phyloP scores from a whole-genome alignment of 2,329 filamentous ascomycete genomes.

The Fusarium clavum region DNA sequence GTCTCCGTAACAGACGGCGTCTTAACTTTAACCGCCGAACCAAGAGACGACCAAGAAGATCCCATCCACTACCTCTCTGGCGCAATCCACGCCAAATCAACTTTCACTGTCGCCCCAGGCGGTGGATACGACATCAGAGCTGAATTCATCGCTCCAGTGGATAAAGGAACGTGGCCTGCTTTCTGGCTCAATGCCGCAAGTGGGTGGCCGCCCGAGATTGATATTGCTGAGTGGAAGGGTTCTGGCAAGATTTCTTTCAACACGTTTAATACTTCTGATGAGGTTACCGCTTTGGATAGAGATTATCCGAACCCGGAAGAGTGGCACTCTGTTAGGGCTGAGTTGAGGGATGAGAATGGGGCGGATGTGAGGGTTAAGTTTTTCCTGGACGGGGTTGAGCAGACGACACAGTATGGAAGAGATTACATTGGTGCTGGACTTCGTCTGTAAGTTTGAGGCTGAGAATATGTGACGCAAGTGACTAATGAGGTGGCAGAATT shows the following conservation, averaged over 20 bases:
- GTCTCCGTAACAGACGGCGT: conserved; percentile 29
- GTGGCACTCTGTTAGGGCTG: conserved; percentile 37
- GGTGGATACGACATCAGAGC: conserved; percentile 33
- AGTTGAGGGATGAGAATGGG: conserved; percentile 35
- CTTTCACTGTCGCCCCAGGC: conserved; percentile 22
- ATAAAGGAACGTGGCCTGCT: conserved; percentile 26
- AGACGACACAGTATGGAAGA: conserved; percentile 33
- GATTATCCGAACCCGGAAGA: conserved; percentile 25
- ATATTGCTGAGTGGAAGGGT: conserved; percentile 38
- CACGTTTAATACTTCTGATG: conserved; percentile 33
- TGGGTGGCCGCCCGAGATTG: conserved; percentile 36
- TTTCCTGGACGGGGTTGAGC: conserved; percentile 30
- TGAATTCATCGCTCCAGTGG: conserved; percentile 33
- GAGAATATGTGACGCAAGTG: neutral
- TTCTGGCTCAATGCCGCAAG: conserved; percentile 38
- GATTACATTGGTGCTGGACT: conserved; percentile 32
- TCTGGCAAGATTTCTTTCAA: conserved; percentile 37
- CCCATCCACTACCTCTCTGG: conserved; percentile 37
- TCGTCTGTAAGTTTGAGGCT: conserved; percentile 20
- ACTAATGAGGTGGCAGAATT: conserved; percentile 7
- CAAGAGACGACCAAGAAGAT: conserved; percentile 18
- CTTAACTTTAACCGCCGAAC: conserved; percentile 31
- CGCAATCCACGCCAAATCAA: conserved; percentile 33
- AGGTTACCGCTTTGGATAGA: conserved; percentile 25
- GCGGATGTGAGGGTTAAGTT: conserved; percentile 36